These are phyloP conservation scores for Smallanthus sonchifolius DNA, from an alignment of 129 eudicot genomes.

Conservation along the genomic window DNA sequence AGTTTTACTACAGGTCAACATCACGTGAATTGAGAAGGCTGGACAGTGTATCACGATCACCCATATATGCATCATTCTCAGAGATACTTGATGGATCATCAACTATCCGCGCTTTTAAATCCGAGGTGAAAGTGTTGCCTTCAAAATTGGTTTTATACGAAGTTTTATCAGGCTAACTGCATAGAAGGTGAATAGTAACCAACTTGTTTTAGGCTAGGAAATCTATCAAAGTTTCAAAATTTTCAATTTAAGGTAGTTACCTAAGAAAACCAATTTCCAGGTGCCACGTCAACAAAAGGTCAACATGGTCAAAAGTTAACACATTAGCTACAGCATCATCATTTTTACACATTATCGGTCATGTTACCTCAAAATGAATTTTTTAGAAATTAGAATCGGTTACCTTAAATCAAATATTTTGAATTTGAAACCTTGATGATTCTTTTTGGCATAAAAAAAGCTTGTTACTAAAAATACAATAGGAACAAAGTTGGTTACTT, in stretches of 20 bases:
- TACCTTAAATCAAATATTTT: not conserved
- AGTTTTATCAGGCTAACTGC: not conserved
- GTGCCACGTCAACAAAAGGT: not conserved
- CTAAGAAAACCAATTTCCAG: not conserved
- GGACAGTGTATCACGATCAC: slow-evolving; percentile 96
- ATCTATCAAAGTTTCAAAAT: not conserved
- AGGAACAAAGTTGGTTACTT: not conserved
- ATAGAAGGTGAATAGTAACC: not conserved
- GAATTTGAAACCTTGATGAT: not conserved
- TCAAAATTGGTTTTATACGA: slow-evolving; percentile 6
- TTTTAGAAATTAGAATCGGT: not conserved
- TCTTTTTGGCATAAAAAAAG: not conserved
- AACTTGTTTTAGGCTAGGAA: not conserved
- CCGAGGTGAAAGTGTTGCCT: slow-evolving; percentile 48
- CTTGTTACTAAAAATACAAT: not conserved
- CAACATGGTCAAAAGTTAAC: slow-evolving; percentile 1
- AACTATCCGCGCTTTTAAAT: slow-evolving; percentile 84
- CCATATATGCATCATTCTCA: slow-evolving; percentile 89
- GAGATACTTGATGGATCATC: slow-evolving; percentile 88
- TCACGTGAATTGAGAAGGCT: slow-evolving; percentile 91
- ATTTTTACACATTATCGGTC: not conserved
- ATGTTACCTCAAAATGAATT: not conserved
- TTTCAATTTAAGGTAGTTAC: not conserved
- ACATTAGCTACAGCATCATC: not conserved
- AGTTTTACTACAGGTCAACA: slow-evolving; percentile 92